A percentile compares a stretch with the other conserved stretches of the same genome.
Evolutionary conservation across 345 rosid species (phyloP).

Genomic region (Eucalyptus globulus): DNA sequence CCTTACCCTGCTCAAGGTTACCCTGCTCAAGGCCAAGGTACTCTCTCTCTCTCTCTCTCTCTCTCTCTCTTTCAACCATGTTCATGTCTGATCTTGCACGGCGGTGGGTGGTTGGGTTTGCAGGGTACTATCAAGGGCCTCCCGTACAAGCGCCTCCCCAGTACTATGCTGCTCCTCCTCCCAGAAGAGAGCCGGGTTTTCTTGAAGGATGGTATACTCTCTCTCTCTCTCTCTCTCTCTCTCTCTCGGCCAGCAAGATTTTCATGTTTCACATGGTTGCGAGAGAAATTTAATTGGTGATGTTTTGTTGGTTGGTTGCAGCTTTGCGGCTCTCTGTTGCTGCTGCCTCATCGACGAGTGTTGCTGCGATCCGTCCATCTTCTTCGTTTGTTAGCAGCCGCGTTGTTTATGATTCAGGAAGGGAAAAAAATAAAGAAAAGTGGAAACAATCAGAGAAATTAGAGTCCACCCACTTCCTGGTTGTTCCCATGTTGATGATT

Average conservation of each 20-base stretch:
- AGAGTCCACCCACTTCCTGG: neutral
- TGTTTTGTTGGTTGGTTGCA: neutral
- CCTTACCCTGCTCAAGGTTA: neutral
- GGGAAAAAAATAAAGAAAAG: accelerated
- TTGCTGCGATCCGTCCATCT: conserved; percentile 61
- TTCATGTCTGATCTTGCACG: neutral
- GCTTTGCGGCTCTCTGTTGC: conserved; percentile 63
- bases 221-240: neutral
- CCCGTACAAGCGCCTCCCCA: conserved; percentile 38
- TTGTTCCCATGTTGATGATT: neutral
- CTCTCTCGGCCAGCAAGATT: neutral
- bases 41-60: neutral
- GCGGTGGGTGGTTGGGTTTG: neutral
- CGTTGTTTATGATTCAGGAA: neutral
- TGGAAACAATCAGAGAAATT: no score
- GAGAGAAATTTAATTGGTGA: neutral
- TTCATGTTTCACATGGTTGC: neutral
- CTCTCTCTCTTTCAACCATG: neutral
- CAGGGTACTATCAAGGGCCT: conserved; percentile 43
- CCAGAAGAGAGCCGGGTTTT: conserved; percentile 14
- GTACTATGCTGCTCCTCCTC: conserved; percentile 17
- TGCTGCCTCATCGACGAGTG: conserved; percentile 66
- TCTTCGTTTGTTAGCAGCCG: conserved; percentile 4
- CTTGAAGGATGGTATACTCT: conserved; percentile 32
- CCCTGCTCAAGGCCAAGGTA: conserved; percentile 31